Conservation (phyloP, 2,329 filamentous ascomycete genomes). For the Myotisia sp. region DNA sequence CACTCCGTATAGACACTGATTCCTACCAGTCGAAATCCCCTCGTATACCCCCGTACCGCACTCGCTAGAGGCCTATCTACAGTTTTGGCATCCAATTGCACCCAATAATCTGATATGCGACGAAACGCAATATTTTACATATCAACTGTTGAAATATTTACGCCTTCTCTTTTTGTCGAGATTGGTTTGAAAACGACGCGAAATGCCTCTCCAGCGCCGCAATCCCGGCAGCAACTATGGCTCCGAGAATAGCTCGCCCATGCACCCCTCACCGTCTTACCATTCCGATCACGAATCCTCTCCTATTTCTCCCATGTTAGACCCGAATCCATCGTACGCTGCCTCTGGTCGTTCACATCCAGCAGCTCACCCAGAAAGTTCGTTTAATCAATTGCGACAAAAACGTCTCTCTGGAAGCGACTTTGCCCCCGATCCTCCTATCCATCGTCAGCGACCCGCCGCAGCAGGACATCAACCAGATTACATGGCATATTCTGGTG, state of each 20-base stretch:
- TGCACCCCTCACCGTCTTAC: neutral
- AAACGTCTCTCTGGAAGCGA: constrained; percentile 5
- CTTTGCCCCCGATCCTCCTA: neutral
- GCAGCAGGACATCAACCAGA: neutral
- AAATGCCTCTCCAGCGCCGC: neutral
- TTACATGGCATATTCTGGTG: constrained; percentile 17
- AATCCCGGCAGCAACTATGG: neutral
- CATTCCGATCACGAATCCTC: neutral
- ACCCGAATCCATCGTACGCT: neutral
- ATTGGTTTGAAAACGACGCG: too few species aligned
- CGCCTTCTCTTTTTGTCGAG: too few species aligned
- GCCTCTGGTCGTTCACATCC: constrained; percentile 8
- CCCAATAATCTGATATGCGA: too few species aligned
- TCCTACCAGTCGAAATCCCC: too few species aligned
- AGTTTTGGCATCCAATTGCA: too few species aligned
- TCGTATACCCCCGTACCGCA: too few species aligned
- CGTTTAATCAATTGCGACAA: constrained; percentile 11
- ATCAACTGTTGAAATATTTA: too few species aligned
- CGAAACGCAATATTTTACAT: too few species aligned
- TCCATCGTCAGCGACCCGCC: neutral
- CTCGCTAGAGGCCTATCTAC: too few species aligned
- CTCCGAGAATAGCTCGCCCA: neutral
- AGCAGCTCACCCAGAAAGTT: constrained; percentile 13
- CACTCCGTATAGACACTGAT: too few species aligned
- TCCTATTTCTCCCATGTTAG: neutral